Evolutionary conservation across 257 asterid species (phyloP), one percentile per base, ranked within the genome.

Genomic region (Verbascum thapsus): DNA sequence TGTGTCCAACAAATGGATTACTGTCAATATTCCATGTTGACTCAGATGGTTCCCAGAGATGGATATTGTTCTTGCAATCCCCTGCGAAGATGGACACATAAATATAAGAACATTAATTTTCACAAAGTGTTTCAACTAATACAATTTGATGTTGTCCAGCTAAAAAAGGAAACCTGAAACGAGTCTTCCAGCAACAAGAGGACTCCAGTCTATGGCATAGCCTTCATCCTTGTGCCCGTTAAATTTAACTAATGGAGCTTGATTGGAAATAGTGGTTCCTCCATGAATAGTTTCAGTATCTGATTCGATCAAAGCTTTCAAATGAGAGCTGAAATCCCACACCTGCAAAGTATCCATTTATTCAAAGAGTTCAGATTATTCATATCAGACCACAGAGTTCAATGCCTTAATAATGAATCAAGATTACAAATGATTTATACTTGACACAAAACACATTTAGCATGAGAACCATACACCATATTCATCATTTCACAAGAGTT

Each of bases 171-270:
- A 47, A 89, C 99, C 99, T 26, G 99, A 72, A 3, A 90, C 83
- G 3, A 94, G 95, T 80, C 91, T 90, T 62, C 97, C 99, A 52
- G 96, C 83, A 59, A 78, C 95, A 66, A 84, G 84, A 20, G 97
- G 99, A 64, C 88, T 87, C 97, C 99, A 94, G 72, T 94, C 99
- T 23, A 94, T 64, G 63, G 97, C 96, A 76, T 72, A 94, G 41
- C 99, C 99, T 85, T 94, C 99, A 82, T 90, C 97, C 73, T 84
- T 80, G 80, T 94, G 99, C 15, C 96, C 95, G 2, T 47, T 72
- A 81, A 82, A 94, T 70, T 84, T 85, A 53, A 78, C 71, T 52
- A 94, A 59, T 57, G 99, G 97, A 58, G 87, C 68, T 72, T 94
- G 96, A 64, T 82, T 90, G 26, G 37, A 68, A 10, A 68, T 74